Evolutionary conservation across 2,329 filamentous ascomycete species (phyloP).

Genomic region (Trichoderma gracile): DNA sequence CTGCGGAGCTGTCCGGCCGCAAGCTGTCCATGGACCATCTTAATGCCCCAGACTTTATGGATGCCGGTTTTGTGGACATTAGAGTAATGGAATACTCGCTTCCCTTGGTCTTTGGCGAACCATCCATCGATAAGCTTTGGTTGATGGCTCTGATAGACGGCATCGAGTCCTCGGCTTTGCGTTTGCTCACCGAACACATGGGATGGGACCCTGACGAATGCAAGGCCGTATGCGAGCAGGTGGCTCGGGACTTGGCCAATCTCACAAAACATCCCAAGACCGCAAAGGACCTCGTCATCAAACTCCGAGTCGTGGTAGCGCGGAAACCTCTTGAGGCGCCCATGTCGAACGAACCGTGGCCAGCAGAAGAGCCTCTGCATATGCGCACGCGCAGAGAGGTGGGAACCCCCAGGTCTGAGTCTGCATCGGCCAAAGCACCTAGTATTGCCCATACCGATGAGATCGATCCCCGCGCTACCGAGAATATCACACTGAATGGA

Average conservation of each 20-base stretch:
- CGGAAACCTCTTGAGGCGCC: constrained; percentile 49
- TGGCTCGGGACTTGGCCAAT: constrained; percentile 50
- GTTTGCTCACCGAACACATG: constrained; percentile 55
- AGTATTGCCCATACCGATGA: background rate
- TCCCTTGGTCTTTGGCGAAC: constrained; percentile 49
- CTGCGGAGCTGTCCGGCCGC: constrained; percentile 48
- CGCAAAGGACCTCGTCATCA: constrained; percentile 47
- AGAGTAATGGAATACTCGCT: constrained; percentile 50
- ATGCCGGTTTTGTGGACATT: constrained; percentile 55
- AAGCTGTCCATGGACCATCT: constrained; percentile 49
- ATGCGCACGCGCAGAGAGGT: background rate
- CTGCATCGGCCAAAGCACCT: background rate
- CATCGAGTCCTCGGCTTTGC: constrained; percentile 51
- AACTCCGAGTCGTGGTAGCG: constrained; percentile 51
- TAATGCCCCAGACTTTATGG: constrained; percentile 46
- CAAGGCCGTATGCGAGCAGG: constrained; percentile 48
- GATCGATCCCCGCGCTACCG: background rate
- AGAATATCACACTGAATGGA: background rate
- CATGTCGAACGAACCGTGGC: constrained; percentile 5
- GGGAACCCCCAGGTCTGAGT: background rate
- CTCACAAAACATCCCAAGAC: constrained; percentile 48
- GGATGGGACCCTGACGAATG: constrained; percentile 54
- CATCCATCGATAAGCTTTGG: constrained; percentile 55
- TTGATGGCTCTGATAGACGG: constrained; percentile 53
- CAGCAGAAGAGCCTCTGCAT: constrained; percentile 1